Evolutionary conservation across 1,284 basidiomycete species (phyloP).

Genomic region (Agaricales sp.): DNA sequence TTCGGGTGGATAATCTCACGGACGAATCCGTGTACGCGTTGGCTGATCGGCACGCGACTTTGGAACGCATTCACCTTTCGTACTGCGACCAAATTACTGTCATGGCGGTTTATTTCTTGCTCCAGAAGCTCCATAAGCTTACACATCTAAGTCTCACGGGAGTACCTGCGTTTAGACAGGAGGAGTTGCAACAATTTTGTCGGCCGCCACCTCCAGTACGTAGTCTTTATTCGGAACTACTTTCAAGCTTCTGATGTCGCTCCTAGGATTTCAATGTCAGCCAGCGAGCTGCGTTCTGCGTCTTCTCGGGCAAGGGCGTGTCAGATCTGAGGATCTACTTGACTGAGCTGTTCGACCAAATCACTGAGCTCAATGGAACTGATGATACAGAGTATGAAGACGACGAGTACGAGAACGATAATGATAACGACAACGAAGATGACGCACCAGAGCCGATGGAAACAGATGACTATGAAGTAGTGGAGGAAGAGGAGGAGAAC

Average conservation of each 20-base stretch:
- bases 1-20: conserved; percentile 87
- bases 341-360: conserved; percentile 58
- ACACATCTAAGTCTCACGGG: conserved; percentile 96
- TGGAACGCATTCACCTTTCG: conserved; percentile 94
- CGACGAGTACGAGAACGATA: conserved; percentile 52
- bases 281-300: conserved; percentile 92
- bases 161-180: conserved; percentile 83
- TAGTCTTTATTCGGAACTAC: conserved; percentile 11
- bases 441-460: conserved; percentile 35
- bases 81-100: conserved; percentile 97
- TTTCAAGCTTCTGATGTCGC: conserved; percentile 3
- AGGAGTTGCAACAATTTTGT: conserved; percentile 87
- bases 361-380: conserved; percentile 59
- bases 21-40: conserved; percentile 89
- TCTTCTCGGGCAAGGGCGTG: conserved; percentile 92
- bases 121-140: conserved; percentile 80
- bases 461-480: conserved; percentile 31
- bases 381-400: conserved; percentile 70
- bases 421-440: conserved; percentile 39
- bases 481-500: conserved; percentile 26
- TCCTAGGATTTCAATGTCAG: conserved; percentile 85
- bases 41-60: conserved; percentile 68
- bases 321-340: conserved; percentile 75
- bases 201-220: conserved; percentile 77
- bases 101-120: conserved; percentile 82